These are phyloP conservation scores for Trematosphaeria pertusa DNA, from an alignment of 2,329 filamentous ascomycete species.

Conservation along the genomic window DNA sequence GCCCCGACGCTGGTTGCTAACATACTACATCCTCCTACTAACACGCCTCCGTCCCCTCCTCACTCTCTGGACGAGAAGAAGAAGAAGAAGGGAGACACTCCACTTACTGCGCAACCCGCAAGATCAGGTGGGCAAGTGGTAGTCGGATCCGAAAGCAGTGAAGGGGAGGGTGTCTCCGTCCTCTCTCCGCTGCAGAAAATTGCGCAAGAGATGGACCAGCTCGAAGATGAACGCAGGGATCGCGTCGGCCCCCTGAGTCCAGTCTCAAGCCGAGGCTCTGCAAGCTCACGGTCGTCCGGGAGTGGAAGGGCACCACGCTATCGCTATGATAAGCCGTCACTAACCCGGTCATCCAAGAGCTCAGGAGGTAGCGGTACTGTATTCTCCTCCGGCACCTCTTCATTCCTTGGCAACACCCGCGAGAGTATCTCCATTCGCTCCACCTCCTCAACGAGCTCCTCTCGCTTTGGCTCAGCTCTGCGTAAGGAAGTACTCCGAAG, in stretches of 20 bases:
- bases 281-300: conserved; percentile 61
- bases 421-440: conserved; percentile 67
- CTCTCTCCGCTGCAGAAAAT: conserved; percentile 78
- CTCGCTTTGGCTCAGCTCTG: conserved; percentile 66
- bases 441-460: conserved; percentile 58
- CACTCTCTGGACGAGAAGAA: conserved; percentile 78
- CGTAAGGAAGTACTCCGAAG: conserved; percentile 82
- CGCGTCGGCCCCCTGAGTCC: conserved; percentile 72
- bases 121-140: conserved; percentile 42
- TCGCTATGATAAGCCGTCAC: conserved; percentile 54
- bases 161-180: conserved; percentile 62
- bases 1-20: conserved; percentile 81
- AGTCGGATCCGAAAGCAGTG: conserved; percentile 69
- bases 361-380: conserved; percentile 68
- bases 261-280: conserved; percentile 70
- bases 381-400: conserved; percentile 70
- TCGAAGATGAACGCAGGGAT: conserved; percentile 67
- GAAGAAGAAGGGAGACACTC: conserved; percentile 53
- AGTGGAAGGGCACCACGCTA: conserved; percentile 53
- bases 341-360: conserved; percentile 38
- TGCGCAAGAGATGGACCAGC: conserved; percentile 71
- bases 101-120: conserved; percentile 39
- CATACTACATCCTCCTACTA: conserved; percentile 82
- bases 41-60: conserved; percentile 80
- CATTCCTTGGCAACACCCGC: conserved; percentile 46